Base-by-base conservation (phyloP, 768 basidiomycete genomes). In the Boletus tylopilopsis region DNA sequence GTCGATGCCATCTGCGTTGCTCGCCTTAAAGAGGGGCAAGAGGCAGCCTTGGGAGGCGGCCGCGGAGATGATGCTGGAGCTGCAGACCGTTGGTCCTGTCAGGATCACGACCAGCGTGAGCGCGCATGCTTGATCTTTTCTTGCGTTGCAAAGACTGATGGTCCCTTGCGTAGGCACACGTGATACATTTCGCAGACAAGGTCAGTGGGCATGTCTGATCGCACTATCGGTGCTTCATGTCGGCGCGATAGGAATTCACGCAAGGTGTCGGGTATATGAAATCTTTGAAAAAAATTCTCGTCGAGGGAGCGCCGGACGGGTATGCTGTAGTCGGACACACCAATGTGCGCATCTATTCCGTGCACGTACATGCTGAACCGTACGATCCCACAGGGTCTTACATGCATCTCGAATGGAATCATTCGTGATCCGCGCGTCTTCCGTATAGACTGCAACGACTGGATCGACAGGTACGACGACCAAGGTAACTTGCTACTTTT, bases 41-140 rank as follows among this genome's bases (percentile, higher is more conserved):
- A 42, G 32, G 29, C 6, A 3, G 9, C 45, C 34, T 22, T 51
- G 41, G 50, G 6, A 32, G n/a, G 13, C 12, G 15, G 46, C 35
- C 18, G 46, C 24, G 46, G 40, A 47, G 40, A 42, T 52, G 46
- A 21, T 49, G 2, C 51, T 41, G 9, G 32, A 23, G 38, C 11
- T 40, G 38, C 5, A 33, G 0, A 33, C 44, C 2, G 32, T 16
- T 9, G 44, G 37, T 0, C 21, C 1, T 4, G 30, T 19, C 4
- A 4, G 0, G 32, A 25, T 5, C 10, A 1, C 30, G 6, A 50
- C 43, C 7, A 50, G 43, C 18, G 50, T 40, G 5, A 27, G 43
- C 3, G n/a, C n/a, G 5, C 15, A 13, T 30, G 29, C 5, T 0
- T 30, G 29, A 11, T 13, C 11, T 30, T 27, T 10, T 5, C 2